Percentiles rank a stretch among this genome's conserved stretches.
These are phyloP conservation scores for Arachnopeziza araneosa DNA, from an alignment of 2,329 filamentous ascomycete genomes.

Conservation along the genomic window DNA sequence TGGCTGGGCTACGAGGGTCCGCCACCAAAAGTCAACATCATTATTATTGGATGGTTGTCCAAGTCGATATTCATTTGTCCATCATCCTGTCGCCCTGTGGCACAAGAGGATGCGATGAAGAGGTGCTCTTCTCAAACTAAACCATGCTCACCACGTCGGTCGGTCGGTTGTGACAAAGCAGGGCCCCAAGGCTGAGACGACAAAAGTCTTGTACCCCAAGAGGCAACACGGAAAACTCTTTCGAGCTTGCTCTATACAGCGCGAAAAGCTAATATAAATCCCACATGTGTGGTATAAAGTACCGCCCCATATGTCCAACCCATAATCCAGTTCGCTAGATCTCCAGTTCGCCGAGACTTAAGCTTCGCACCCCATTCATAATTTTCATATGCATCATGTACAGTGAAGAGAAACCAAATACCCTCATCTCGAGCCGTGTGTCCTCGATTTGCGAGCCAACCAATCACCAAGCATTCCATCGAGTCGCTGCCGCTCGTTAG, in stretches of 20 bases:
- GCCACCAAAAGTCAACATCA: background rate
- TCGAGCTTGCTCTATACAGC: background rate
- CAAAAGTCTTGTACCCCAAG: background rate
- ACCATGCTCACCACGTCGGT: background rate
- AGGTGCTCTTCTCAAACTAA: background rate
- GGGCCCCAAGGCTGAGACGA: background rate
- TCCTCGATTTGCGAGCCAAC: constrained; percentile 65
- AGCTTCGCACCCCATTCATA: constrained; percentile 20
- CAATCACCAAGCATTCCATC: constrained; percentile 83
- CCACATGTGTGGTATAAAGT: background rate
- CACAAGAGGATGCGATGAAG: background rate
- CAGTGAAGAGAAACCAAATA: constrained; percentile 7
- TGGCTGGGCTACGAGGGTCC: background rate
- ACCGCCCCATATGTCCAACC: background rate
- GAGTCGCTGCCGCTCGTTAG: constrained; percentile 52
- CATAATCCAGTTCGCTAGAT: background rate
- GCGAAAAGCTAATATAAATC: background rate
- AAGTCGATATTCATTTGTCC: too few relatives aligned
- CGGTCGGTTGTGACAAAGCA: background rate
- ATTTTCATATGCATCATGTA: constrained; percentile 28
- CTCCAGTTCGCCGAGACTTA: background rate
- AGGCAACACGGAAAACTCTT: background rate
- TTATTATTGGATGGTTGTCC: background rate
- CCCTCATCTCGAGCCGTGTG: constrained; percentile 22
- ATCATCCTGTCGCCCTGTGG: too few relatives aligned